Evolutionary conservation across 345 rosid species (phyloP), one percentile per base, ranked within the genome.

Genomic region (Syzygium grande): DNA sequence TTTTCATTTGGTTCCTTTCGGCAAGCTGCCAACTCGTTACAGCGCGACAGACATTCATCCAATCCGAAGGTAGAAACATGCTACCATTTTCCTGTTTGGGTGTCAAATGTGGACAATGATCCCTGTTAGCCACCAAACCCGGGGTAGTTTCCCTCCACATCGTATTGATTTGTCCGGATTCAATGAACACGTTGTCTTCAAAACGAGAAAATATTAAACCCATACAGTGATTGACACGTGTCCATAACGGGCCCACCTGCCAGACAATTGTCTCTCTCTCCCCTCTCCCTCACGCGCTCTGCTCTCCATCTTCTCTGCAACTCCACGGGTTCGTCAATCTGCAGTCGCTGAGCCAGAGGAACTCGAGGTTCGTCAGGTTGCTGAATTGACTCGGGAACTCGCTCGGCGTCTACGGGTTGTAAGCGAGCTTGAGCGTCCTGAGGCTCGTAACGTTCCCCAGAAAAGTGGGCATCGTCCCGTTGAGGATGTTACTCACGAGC

Each of bases 391-490:
- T 88, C 51, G 98, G 96, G 23, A 95, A 29, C 46, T 3, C 88
- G 88, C 94, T 68, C 86, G 94, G 95, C 11, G 90, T 41, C 54
- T 93, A 98, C 27, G 89, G 90, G 87, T 98, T 98, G 86, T 93
- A 96, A 86, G 95, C 93, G 56, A 98, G 93, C 21, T 17, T 19
- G 51, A 98, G 93, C 58, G 80, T 84, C 87, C 87, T 91, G 6
- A 98, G 94, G 84, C 96, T 92, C 2, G 96, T 90, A 21, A 96
- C 59, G 89, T 98, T 96, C 1, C 97, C 93, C 17, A 98, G 92
- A 5, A 88, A 90, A 29, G 88, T 12, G 3, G 98, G 97, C 22
- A 98, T 88, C 1, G 92, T 88, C 41, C 98, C 94, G 17, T 89
- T 88, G 52, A 98, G 91, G 63, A 96, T 85, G 73, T 96, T 96